Evolutionary conservation across 352 stramenopile species (phyloP), one percentile per base, ranked within the genome.

Genomic region (Globisporangium radiosum): DNA sequence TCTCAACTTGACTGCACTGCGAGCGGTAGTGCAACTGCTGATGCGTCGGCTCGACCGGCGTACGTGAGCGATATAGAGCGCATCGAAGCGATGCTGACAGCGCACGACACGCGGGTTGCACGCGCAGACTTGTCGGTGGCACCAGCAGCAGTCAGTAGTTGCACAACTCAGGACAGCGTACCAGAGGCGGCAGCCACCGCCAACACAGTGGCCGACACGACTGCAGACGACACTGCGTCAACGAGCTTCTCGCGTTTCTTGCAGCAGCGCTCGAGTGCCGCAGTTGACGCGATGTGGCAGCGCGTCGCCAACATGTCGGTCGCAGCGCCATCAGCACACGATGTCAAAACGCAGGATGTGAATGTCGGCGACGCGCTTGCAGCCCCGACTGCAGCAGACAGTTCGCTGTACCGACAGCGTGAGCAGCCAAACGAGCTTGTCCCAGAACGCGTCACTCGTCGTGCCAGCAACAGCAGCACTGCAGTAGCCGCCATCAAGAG

Each of bases 251-350:
- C 65, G 8, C 38, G 53, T 7, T 63, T 67, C 36, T 36, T 72
- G 52, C 57, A 62, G n/a, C 56, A 56, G 25, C 54, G 25, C 25
- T 33, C 25, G 25, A 48, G 39, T 47, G 47, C 5, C 47, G 52
- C 17, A 43, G 69, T 89, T 10, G 79, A 89, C 47, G 71, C 70
- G 47, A 89, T 89, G 75, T 89, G 79, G 79, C 64, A 83, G 33
- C 74, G 67, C 39, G 50, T 86, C 39, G 54, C 53, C 5, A 57
- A 82, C 6, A 81, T 74, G 39, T 68, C 76, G 2, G 38, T 77
- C 14, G 3, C 50, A 50, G 48, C 48, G 38, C 19, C 33, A 6
- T 10, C 56, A 9, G 47, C 53, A n/a, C 25, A 19, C 7, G 39
- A 47, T 7, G 84, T 84, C 61, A 85, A 84, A 43, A 72, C 67